Evolutionary conservation across 2,329 filamentous ascomycete species (phyloP), one percentile per base, ranked within the genome.

Genomic region (Fusarium tjaetaba): DNA sequence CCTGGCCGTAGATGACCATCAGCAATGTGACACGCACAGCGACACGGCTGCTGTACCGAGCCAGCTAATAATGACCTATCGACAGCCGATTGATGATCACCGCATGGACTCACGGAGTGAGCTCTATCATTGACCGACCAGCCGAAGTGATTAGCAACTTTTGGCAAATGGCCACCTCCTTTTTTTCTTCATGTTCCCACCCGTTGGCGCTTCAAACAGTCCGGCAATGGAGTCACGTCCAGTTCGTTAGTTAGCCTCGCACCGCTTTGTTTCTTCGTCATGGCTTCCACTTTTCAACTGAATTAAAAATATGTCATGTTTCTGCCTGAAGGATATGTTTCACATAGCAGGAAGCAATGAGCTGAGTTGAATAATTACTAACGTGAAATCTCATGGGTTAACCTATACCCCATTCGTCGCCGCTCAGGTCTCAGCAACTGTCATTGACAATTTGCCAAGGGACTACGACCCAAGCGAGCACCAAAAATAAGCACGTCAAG

Each of bases 171-270:
- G 62, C 60, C 65, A 58, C 69, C 69, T 75, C 75, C 75, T 73
- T 74, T 77, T 76, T 77, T 76, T 76, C n/a, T 72, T 13, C 46
- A 48, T 26, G 43, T 69, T 65, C 45, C 53, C 60, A 68, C 63
- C 52, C 62, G 20, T 28, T 28, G 26, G 34, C 24, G 24, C 70
- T 58, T 34, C 42, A 65, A 46, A 57, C 22, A 56, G 46, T 56
- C 66, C 45, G 34, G 62, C 26, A 57, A 52, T 60, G 53, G 57
- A 70, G 34, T 57, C 69, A 53, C 69, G 38, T 41, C 41, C 42
- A 53, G 41, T 32, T 60, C 20, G 32, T 58, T 36, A 55, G 42
- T 46, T 52, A 45, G 30, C n/a, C n/a, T 60, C 22, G 38, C 45
- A 55, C 32, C 43, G 34, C 59, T 49, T 69, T 58, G 68, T 65